Conservation (phyloP, 2,329 filamentous ascomycete species). For the Neonectria faginata region DNA sequence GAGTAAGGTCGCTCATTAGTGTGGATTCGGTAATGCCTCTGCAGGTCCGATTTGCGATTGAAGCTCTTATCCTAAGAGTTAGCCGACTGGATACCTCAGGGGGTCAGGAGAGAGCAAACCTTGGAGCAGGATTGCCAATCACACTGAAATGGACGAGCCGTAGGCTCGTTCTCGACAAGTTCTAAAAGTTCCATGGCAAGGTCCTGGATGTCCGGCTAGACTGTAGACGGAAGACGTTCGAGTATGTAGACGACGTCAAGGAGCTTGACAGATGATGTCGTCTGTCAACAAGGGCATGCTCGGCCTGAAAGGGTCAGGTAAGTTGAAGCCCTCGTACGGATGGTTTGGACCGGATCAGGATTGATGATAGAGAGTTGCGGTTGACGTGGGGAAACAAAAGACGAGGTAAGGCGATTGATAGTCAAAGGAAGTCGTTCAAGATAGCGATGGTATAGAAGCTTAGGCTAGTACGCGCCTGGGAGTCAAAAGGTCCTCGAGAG, state of each 20-base stretch:
- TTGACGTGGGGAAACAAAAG: background rate
- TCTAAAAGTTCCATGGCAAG: constrained; percentile 70
- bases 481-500: background rate
- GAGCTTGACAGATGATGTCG: constrained; percentile 1
- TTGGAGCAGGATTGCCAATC: constrained; percentile 73
- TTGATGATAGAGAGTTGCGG: background rate
- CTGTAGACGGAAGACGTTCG: constrained; percentile 9
- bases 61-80: constrained; percentile 65
- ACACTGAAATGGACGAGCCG: constrained; percentile 72
- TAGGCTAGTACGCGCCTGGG: background rate
- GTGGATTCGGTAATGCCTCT: constrained; percentile 77
- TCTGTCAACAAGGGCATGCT: constrained; percentile 21
- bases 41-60: constrained; percentile 78
- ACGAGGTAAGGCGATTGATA: background rate
- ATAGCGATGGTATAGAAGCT: background rate
- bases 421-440: background rate
- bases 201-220: constrained; percentile 4
- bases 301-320: constrained; percentile 2
- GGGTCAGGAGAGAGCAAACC: constrained; percentile 52
- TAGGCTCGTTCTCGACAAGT: constrained; percentile 72
- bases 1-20: constrained; percentile 77
- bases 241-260: constrained; percentile 4
- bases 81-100: constrained; percentile 12
- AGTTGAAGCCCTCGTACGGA: background rate
- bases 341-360: background rate